A percentile compares a stretch with the other conserved stretches of the same genome.
Evolutionary conservation across 345 rosid genomes (phyloP).

Genomic region (Ceriops tagal): DNA sequence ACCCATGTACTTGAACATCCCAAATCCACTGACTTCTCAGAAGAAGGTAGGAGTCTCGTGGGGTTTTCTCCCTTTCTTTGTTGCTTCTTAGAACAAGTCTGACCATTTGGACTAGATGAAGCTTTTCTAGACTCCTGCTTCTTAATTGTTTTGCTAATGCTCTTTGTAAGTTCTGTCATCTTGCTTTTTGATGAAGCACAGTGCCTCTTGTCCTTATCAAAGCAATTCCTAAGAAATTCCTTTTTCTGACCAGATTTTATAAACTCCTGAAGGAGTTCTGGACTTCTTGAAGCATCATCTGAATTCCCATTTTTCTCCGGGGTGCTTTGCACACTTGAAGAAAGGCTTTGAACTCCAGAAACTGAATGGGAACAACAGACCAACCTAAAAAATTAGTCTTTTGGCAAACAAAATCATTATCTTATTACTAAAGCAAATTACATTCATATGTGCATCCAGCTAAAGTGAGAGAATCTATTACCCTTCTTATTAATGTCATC

Average conservation of each 20-base stretch:
- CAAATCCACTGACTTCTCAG: conserved; percentile 42
- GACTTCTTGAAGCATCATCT: conserved; percentile 57
- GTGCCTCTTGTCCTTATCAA: conserved; percentile 49
- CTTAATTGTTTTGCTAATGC: conserved; percentile 46
- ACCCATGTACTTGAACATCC: conserved; percentile 58
- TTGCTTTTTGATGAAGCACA: conserved; percentile 59
- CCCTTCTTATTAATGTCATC: too few relatives aligned
- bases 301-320: conserved; percentile 54
- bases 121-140: conserved; percentile 58
- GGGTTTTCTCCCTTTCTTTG: conserved; percentile 69
- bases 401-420: not conserved
- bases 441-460: not conserved
- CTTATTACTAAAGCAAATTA: not conserved
- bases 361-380: conserved; percentile 20
- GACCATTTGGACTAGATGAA: conserved; percentile 34
- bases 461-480: too few relatives aligned
- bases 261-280: conserved; percentile 57
- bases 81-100: conserved; percentile 50
- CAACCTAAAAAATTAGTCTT: not conserved
- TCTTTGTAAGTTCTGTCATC: conserved; percentile 51
- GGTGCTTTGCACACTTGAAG: conserved; percentile 60
- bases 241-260: conserved; percentile 49
- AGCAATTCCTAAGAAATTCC: conserved; percentile 47
- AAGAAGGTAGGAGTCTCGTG: conserved; percentile 33
- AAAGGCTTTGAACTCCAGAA: conserved; percentile 54